These are phyloP conservation scores for Hanseniaspora nectarophila DNA, from an alignment of 805 yeast genomes.

Conservation along the genomic window DNA sequence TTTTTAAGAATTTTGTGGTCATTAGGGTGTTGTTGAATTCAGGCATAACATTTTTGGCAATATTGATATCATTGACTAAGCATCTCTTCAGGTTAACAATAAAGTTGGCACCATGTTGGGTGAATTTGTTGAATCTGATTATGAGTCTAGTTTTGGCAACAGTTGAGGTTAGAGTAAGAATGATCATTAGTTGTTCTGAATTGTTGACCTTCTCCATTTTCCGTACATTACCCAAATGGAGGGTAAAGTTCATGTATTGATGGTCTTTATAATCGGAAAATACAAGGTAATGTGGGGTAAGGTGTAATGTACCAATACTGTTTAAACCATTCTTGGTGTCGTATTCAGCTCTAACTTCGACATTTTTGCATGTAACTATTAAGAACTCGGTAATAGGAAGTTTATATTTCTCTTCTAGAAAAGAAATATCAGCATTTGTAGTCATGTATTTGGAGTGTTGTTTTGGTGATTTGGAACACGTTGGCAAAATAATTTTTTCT, in stretches of 20 bases:
- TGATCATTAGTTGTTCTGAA: slow-evolving; percentile 64
- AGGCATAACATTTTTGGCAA: slow-evolving; percentile 42
- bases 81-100: slow-evolving; percentile 53
- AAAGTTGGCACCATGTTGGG: slow-evolving; percentile 65
- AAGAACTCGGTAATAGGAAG: slow-evolving; percentile 4
- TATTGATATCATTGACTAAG: slow-evolving; percentile 50
- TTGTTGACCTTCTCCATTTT: slow-evolving; percentile 80
- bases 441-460: neutral
- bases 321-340: neutral
- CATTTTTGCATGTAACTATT: slow-evolving; percentile 8
- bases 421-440: neutral
- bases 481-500: neutral
- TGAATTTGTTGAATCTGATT: slow-evolving; percentile 24
- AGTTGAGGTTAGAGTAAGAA: slow-evolving; percentile 57
- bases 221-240: slow-evolving; percentile 67
- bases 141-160: slow-evolving; percentile 21
- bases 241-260: slow-evolving; percentile 50
- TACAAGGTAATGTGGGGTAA: slow-evolving; percentile 65
- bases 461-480: neutral
- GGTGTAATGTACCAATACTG: slow-evolving; percentile 41
- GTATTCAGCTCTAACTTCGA: slow-evolving; percentile 16
- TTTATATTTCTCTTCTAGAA: slow-evolving; percentile 1
- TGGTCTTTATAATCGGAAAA: slow-evolving; percentile 63
- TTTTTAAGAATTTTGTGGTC: neutral
- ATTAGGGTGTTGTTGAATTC: neutral